Conservation (phyloP, 1,284 basidiomycete species). For the Neotropicomus parvogracilis region DNA sequence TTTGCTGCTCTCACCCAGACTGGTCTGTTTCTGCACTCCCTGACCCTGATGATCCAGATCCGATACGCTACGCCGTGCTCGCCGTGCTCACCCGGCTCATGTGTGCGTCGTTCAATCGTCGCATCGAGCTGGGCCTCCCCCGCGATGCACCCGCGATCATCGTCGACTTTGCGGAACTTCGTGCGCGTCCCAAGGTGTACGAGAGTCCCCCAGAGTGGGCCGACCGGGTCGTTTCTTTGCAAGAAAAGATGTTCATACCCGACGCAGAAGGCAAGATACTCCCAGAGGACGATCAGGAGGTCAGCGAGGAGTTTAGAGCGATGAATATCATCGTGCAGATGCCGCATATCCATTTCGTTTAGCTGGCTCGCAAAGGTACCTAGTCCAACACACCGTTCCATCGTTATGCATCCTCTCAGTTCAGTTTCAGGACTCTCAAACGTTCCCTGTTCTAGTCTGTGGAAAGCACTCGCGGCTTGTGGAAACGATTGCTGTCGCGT, state of each 20-base stretch:
- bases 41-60: constrained; percentile 27
- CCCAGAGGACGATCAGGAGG: constrained; percentile 19
- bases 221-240: constrained; percentile 20
- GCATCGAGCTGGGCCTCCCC: constrained; percentile 32
- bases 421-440: no score
- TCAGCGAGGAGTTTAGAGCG: constrained; percentile 23
- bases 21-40: constrained; percentile 29
- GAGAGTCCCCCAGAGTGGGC: constrained; percentile 32
- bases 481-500: no score
- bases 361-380: not conserved
- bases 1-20: constrained; percentile 20
- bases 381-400: not conserved
- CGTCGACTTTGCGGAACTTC: constrained; percentile 31
- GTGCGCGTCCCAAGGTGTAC: constrained; percentile 30
- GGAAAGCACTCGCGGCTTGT: no score
- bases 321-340: constrained; percentile 22
- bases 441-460: no score
- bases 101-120: constrained; percentile 33
- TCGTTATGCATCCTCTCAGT: not conserved
- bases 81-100: constrained; percentile 32
- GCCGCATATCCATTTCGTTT: constrained; percentile 26
- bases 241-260: constrained; percentile 22
- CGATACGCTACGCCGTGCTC: constrained; percentile 30
- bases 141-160: constrained; percentile 33
- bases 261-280: constrained; percentile 17